Evolutionary conservation across 257 asterid genomes (phyloP).

Genomic region (Solanum piurae): DNA sequence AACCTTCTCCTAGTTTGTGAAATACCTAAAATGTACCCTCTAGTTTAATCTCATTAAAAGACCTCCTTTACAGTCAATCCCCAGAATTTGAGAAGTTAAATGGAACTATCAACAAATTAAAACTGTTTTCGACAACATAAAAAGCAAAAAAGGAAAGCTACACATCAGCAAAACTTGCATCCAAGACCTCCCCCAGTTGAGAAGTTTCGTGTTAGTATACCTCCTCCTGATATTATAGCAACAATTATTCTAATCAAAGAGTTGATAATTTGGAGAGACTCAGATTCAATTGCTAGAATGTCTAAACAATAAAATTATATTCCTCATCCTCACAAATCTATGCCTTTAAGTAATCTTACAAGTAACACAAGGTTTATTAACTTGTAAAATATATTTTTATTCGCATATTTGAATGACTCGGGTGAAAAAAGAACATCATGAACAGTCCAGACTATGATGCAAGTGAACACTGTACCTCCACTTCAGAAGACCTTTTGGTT

Average conservation of each 20-base stretch:
- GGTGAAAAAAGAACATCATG: not conserved
- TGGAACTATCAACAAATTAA: not conserved
- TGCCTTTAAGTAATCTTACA: not conserved
- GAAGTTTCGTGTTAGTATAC: not conserved
- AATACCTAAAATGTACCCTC: not conserved
- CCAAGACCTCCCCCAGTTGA: not conserved
- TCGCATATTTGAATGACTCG: not conserved
- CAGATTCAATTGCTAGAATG: not conserved
- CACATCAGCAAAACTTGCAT: not conserved
- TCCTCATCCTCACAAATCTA: not conserved
- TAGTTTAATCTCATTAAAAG: not conserved
- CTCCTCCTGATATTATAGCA: not conserved
- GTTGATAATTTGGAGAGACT: not conserved
- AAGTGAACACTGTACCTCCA: slow-evolving; percentile 39
- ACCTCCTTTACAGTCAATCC: not conserved
- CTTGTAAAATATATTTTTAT: not conserved
- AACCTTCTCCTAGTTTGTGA: not conserved
- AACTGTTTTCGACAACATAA: not conserved
- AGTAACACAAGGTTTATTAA: not conserved
- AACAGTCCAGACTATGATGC: not conserved
- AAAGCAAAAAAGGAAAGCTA: not conserved
- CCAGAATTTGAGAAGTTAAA: not conserved
- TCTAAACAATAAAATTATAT: not conserved
- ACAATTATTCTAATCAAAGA: not conserved
- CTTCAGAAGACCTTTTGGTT: slow-evolving; percentile 60